Conservation (phyloP, 1,284 basidiomycete genomes). For the Agaricales sp. region DNA sequence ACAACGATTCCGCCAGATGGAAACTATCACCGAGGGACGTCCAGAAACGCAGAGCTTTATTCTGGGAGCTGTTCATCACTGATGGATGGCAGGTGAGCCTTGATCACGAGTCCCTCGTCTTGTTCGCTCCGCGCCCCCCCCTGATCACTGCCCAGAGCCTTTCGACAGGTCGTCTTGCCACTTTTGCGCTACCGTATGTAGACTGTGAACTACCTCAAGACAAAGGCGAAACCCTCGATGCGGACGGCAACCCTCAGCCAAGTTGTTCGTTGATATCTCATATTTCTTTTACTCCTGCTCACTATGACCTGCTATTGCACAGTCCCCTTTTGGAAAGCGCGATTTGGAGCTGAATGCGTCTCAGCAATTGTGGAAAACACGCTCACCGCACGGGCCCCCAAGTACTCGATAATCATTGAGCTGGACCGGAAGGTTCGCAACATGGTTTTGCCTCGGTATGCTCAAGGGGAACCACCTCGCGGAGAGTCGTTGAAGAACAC, state of each 20-base stretch:
- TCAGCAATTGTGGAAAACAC: conserved; percentile 55
- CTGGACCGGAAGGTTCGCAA: conserved; percentile 55
- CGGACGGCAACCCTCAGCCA: conserved; percentile 38
- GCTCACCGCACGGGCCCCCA: conserved; percentile 52
- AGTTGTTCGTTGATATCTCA: conserved; percentile 35
- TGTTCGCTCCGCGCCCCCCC: background rate
- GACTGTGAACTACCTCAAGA: conserved; percentile 54
- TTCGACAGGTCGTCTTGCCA: conserved; percentile 54
- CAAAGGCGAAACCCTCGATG: conserved; percentile 37
- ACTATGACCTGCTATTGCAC: background rate
- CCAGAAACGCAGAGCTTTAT: conserved; percentile 57
- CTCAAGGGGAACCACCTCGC: conserved; percentile 29
- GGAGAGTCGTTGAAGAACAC: conserved; percentile 35
- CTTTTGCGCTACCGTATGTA: conserved; percentile 54
- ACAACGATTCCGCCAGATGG: conserved; percentile 63
- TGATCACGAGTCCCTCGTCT: conserved; percentile 2
- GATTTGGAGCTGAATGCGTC: conserved; percentile 58
- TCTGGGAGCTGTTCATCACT: conserved; percentile 64
- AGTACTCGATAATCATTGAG: conserved; percentile 51
- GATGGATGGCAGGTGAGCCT: conserved; percentile 43
- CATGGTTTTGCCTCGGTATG: conserved; percentile 46
- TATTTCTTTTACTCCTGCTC: background rate
- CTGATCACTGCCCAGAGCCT: conserved; percentile 30
- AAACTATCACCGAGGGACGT: conserved; percentile 45
- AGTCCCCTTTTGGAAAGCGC: conserved; percentile 68